A percentile compares a stretch with the other conserved stretches of the same genome.
Evolutionary conservation across 345 rosid species (phyloP).

Genomic region (Garcia nutans): DNA sequence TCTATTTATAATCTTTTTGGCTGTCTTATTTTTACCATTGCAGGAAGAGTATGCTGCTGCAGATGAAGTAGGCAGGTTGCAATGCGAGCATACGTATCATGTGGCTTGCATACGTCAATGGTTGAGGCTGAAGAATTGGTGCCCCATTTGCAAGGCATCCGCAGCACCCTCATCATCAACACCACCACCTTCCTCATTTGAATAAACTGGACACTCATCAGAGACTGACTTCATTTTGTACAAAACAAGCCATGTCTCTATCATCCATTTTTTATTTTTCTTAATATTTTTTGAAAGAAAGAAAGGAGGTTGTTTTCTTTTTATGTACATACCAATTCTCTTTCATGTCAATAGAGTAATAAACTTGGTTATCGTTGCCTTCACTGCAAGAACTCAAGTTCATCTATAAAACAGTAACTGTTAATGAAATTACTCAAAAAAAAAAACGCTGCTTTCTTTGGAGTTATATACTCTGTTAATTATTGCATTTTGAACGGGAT

Average conservation of each 20-base stretch:
- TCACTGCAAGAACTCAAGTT: conserved; percentile 12
- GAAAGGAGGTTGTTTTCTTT: conserved; percentile 1
- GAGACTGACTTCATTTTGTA: conserved; percentile 32
- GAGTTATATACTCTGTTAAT: neutral
- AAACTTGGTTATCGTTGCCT: conserved; percentile 25
- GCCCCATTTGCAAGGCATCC: conserved; percentile 82
- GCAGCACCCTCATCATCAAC: conserved; percentile 44
- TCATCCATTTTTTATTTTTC: conserved; percentile 5
- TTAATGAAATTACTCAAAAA: conserved; percentile 13
- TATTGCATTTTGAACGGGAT: too few relatives aligned
- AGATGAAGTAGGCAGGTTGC: conserved; percentile 76
- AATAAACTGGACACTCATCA: conserved; percentile 19
- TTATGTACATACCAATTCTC: conserved; percentile 34
- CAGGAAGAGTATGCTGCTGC: conserved; percentile 86
- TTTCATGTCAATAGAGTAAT: conserved; percentile 30
- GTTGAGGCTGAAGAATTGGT: conserved; percentile 92
- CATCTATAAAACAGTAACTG: conserved; percentile 6
- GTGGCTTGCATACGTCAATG: conserved; percentile 67
- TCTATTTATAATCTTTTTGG: neutral
- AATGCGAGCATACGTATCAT: conserved; percentile 76
- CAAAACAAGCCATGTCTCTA: conserved; percentile 22
- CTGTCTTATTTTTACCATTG: conserved; percentile 10
- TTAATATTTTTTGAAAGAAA: neutral
- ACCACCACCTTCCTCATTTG: conserved; percentile 8
- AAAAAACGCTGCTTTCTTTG: neutral